phyloP scores from a whole-genome alignment of 768 basidiomycete genomes.

The Termitomyces sp. region DNA sequence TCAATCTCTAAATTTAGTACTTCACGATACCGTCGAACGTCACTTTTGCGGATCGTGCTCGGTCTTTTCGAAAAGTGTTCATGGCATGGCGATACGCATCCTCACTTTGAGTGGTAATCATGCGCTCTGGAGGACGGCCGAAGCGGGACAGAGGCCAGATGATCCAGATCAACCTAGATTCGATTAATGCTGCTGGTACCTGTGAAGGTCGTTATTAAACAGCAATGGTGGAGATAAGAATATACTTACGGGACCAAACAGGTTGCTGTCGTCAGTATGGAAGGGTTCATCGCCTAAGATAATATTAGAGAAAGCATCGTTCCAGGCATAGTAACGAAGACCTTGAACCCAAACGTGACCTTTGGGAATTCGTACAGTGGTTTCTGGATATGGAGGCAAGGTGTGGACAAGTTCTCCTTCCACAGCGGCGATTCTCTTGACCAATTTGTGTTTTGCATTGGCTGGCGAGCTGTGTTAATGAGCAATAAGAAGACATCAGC shows the following conservation, averaged over 20 bases:
- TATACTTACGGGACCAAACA: conserved; percentile 58
- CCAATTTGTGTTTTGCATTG: conserved; percentile 44
- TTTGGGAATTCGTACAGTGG: conserved; percentile 47
- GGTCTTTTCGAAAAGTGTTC: conserved; percentile 33
- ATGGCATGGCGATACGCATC: conserved; percentile 26
- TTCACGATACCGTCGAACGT: conserved; percentile 12
- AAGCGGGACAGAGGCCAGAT: conserved; percentile 48
- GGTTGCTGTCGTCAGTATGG: conserved; percentile 66
- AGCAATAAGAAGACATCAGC: background rate
- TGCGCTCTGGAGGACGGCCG: conserved; percentile 24
- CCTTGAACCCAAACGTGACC: conserved; percentile 79
- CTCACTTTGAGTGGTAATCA: conserved; percentile 8
- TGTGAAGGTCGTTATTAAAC: conserved; percentile 9
- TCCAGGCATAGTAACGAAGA: conserved; percentile 7
- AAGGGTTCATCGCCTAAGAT: conserved; percentile 59
- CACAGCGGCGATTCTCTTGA: conserved; percentile 64
- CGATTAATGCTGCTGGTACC: conserved; percentile 45
- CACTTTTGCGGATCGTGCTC: conserved; percentile 33
- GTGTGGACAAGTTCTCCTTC: conserved; percentile 63
- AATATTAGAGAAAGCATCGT: background rate
- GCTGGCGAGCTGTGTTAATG: conserved; percentile 48
- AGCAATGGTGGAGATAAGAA: background rate
- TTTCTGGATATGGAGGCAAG: conserved; percentile 60
- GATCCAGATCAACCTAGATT: conserved; percentile 44
- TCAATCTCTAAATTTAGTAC: background rate